Percentiles rank a stretch among this genome's conserved stretches.
Conservation (phyloP, 768 basidiomycete genomes). For the Boletus insuetus region DNA sequence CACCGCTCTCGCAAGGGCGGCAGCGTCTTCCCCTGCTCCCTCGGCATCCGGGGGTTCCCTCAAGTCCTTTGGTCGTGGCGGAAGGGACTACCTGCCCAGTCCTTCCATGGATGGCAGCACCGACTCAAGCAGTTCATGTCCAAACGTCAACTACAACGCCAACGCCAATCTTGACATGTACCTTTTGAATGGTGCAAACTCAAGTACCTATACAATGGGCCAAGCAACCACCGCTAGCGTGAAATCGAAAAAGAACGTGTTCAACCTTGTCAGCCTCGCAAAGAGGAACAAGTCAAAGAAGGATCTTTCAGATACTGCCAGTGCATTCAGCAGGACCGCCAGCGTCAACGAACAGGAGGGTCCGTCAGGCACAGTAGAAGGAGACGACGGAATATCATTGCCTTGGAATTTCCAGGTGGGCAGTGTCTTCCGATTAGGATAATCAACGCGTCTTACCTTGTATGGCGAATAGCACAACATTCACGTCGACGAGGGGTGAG, state of each 20-base stretch:
- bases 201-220: constrained; percentile 12
- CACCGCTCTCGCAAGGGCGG: neutral
- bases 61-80: constrained; percentile 11
- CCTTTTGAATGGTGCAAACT: constrained; percentile 12
- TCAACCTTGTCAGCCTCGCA: constrained; percentile 36
- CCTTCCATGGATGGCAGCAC: constrained; percentile 26
- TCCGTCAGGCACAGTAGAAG: constrained; percentile 16
- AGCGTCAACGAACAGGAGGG: constrained; percentile 15
- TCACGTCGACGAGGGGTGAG: constrained; percentile 74
- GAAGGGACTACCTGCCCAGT: constrained; percentile 7
- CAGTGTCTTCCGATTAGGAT: neutral
- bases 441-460: neutral
- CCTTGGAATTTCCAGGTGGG: constrained; percentile 77
- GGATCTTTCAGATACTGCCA: constrained; percentile 25
- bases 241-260: constrained; percentile 31
- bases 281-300: constrained; percentile 33
- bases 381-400: constrained; percentile 61
- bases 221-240: constrained; percentile 4
- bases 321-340: constrained; percentile 9
- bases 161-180: constrained; percentile 7
- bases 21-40: constrained; percentile 14
- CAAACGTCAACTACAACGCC: neutral
- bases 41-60: constrained; percentile 20
- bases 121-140: constrained; percentile 25
- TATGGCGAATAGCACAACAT: constrained; percentile 58